Evolutionary conservation across 352 stramenopile genomes (phyloP).

Genomic region (Phytophthora capsici): DNA sequence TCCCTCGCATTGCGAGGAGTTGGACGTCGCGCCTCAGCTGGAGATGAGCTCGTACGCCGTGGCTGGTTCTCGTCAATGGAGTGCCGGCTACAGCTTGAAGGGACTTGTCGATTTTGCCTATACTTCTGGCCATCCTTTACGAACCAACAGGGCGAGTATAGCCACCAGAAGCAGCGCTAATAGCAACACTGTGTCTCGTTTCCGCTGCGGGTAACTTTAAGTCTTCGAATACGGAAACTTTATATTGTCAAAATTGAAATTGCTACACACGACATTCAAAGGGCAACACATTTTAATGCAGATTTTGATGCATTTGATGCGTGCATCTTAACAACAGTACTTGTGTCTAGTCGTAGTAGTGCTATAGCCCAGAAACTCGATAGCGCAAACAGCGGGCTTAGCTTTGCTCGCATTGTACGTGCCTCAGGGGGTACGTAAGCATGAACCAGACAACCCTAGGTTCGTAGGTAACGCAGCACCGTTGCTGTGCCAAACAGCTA

Average conservation of each 20-base stretch:
- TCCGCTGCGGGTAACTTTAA: too few relatives aligned
- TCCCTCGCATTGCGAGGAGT: background rate
- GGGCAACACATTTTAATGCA: too few relatives aligned
- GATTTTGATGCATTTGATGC: too few relatives aligned
- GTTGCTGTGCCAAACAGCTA: constrained; percentile 6
- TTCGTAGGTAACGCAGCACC: constrained; percentile 18
- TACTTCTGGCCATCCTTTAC: background rate
- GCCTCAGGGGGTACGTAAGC: constrained; percentile 5
- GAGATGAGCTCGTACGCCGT: background rate
- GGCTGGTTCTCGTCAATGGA: background rate
- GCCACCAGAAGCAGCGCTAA: background rate
- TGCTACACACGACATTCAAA: too few relatives aligned
- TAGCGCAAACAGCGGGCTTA: constrained; percentile 1
- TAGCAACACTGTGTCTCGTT: too few relatives aligned
- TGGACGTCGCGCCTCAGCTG: background rate
- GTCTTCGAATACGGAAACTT: too few relatives aligned
- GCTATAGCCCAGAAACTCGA: constrained; percentile 10
- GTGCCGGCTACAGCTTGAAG: background rate
- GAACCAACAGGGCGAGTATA: background rate
- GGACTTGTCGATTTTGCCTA: background rate
- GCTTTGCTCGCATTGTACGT: constrained; percentile 9
- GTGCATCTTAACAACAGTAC: constrained; percentile 13
- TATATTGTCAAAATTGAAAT: too few relatives aligned
- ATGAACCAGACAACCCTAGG: constrained; percentile 21
- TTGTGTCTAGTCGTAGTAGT: constrained; percentile 28